Evolutionary conservation across 768 basidiomycete genomes (phyloP), one percentile per base, ranked within the genome.

Genomic region (Podaxis sp.): DNA sequence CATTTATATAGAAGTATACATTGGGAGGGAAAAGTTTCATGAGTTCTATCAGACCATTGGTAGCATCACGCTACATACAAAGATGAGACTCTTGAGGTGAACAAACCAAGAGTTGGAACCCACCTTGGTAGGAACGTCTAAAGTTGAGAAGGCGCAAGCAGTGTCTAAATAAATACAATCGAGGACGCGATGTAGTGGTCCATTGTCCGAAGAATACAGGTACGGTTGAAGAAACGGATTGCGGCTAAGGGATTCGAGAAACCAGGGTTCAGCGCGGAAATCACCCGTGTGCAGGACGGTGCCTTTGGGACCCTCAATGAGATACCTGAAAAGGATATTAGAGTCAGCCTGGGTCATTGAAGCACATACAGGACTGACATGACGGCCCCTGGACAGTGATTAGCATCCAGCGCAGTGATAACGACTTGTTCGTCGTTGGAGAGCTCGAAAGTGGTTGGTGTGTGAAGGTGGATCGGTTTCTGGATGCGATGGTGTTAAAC

Each of bases 271-370:
- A 1, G 91, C 91, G 37, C 96, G 84, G 58, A 98, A 80, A 71
- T 99, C 96, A 36, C 96, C 96, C 0, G 96, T 98, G 68, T 97
- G 94, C 9, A 99, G 82, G 28, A 98, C 77, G 0, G 91, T 79
- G 6, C 88, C 85, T 58, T 79, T 71, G 3, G 77, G 59, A 16
- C 90, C 89, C 70, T 93, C 88, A 47, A 96, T 83, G 16, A 95
- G 80, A 67, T 90, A 96, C 90, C 94, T 96, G 64, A 16, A 36
- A 25, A 14, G 27, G 4, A 48, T 4, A 32, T 46, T 28, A 13
- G 10, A n/a, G 21, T 50, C 16, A 48, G 32, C 7, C 16, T 14
- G 44, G n/a, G 28, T 46, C 42, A 18, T 11, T 42, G 37, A 6
- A 32, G 10, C 7, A 35, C 32, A 47, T 44, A 23, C 7, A 18